These are phyloP conservation scores for Vaccinium darrowii DNA, from an alignment of 148 eudicot genomes.

Conservation along the genomic window DNA sequence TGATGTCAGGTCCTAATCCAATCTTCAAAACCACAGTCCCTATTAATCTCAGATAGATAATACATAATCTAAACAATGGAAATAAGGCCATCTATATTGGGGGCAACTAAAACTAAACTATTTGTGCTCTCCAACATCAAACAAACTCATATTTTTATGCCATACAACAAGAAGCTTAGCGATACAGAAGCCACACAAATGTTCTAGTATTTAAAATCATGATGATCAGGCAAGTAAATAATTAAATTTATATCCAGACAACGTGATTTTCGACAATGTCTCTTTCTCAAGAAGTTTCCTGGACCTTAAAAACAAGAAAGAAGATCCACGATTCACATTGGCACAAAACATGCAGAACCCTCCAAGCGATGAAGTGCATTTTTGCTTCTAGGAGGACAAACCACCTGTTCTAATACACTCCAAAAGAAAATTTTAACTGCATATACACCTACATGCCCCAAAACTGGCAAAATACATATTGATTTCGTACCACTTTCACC, in stretches of 20 bases:
- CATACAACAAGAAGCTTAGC: not conserved
- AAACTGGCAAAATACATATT: not conserved
- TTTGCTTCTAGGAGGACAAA: conserved; percentile 3
- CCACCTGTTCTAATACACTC: not conserved
- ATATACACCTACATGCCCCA: not conserved
- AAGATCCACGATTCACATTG: not conserved
- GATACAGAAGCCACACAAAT: not conserved
- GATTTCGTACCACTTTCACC: conserved; percentile 44
- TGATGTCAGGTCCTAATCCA: not conserved
- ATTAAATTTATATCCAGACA: not conserved
- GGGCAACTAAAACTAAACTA: not conserved
- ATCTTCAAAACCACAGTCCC: not conserved
- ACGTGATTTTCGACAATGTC: not conserved
- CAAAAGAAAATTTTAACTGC: not conserved
- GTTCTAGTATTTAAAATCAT: not conserved
- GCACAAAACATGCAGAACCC: not conserved
- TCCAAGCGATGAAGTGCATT: not conserved
- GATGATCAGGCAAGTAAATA: not conserved
- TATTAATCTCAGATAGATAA: not conserved
- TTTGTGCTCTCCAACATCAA: not conserved
- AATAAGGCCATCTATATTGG: not conserved
- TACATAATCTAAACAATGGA: not conserved
- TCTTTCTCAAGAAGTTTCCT: conserved; percentile 11
- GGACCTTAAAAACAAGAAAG: not conserved
- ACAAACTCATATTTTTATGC: not conserved